Evolutionary conservation across 2,329 filamentous ascomycete species (phyloP).

Genomic region (Tolypocladium nubicola): DNA sequence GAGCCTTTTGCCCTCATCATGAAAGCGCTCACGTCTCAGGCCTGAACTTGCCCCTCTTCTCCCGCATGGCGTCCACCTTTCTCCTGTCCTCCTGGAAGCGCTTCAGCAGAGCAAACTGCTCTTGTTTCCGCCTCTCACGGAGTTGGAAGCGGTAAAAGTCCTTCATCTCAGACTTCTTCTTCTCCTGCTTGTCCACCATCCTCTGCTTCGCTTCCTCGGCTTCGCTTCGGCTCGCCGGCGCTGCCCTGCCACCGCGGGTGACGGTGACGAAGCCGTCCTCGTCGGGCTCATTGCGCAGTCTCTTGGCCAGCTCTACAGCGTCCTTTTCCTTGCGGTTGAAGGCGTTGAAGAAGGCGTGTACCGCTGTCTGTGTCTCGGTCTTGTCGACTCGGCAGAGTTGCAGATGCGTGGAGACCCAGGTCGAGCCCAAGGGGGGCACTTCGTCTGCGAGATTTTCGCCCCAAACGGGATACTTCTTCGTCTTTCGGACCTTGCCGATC

Average conservation of each 20-base stretch:
- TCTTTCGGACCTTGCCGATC: conserved; percentile 49
- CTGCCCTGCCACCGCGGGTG: conserved; percentile 61
- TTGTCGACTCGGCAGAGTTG: conserved; percentile 61
- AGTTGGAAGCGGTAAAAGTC: conserved; percentile 82
- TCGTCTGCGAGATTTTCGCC: conserved; percentile 48
- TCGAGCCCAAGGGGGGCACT: conserved; percentile 45
- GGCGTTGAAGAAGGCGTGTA: conserved; percentile 79
- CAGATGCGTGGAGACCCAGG: conserved; percentile 55
- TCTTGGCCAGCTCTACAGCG: conserved; percentile 50
- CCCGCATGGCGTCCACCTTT: conserved; percentile 62
- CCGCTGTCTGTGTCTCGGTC: conserved; percentile 54
- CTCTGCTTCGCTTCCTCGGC: conserved; percentile 48
- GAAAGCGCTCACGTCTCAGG: conserved; percentile 30
- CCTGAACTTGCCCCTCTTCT: conserved; percentile 52
- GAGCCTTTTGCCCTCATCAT: not conserved
- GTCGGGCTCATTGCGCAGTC: conserved; percentile 69
- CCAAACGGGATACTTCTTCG: conserved; percentile 57
- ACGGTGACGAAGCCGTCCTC: conserved; percentile 96
- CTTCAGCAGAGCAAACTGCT: conserved; percentile 56
- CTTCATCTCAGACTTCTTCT: conserved; percentile 52
- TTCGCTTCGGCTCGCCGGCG: conserved; percentile 65
- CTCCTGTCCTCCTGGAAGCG: conserved; percentile 67
- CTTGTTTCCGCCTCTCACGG: conserved; percentile 66
- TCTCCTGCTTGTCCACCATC: conserved; percentile 52
- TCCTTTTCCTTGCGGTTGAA: conserved; percentile 63